phyloP scores from a whole-genome alignment of 192 early-diverging fungal species.

The Rhizophagus prolifer region DNA sequence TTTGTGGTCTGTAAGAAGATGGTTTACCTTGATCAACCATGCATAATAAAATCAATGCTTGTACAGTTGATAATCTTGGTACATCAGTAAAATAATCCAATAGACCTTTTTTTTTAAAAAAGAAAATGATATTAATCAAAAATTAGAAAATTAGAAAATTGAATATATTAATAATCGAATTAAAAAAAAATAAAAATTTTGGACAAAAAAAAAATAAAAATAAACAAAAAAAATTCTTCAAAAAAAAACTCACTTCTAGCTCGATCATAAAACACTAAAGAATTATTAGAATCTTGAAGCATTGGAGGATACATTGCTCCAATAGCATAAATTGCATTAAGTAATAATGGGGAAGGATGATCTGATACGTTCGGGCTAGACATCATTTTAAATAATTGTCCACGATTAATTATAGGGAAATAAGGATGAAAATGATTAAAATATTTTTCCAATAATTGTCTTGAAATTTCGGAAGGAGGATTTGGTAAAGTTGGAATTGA shows the following conservation, averaged over 20 bases:
- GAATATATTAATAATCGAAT: too few species aligned
- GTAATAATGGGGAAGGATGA: constrained; percentile 41
- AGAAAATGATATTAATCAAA: too few species aligned
- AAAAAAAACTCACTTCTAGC: constrained; percentile 17
- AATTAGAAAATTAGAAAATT: too few species aligned
- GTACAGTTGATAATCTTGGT: constrained; percentile 43
- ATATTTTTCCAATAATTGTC: constrained; percentile 33
- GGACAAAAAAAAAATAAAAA: too few species aligned
- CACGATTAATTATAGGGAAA: constrained; percentile 35
- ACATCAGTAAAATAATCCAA: constrained; percentile 43
- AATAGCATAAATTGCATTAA: constrained; percentile 43
- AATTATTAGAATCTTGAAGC: constrained; percentile 24
- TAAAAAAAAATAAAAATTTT: too few species aligned
- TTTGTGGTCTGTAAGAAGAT: constrained; percentile 39
- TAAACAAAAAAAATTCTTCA: not conserved
- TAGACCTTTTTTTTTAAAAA: constrained; percentile 10
- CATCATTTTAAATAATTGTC: constrained; percentile 31
- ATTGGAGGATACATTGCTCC: constrained; percentile 34
- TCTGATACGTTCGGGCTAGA: constrained; percentile 1
- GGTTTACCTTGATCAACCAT: constrained; percentile 45
- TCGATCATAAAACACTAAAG: constrained; percentile 16
- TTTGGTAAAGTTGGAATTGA: not conserved
- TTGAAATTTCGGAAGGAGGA: not conserved
- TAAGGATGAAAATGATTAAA: constrained; percentile 38
- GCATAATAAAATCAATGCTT: constrained; percentile 43